phyloP scores from a whole-genome alignment of 2,329 filamentous ascomycete species.

The Fusarium napiforme region DNA sequence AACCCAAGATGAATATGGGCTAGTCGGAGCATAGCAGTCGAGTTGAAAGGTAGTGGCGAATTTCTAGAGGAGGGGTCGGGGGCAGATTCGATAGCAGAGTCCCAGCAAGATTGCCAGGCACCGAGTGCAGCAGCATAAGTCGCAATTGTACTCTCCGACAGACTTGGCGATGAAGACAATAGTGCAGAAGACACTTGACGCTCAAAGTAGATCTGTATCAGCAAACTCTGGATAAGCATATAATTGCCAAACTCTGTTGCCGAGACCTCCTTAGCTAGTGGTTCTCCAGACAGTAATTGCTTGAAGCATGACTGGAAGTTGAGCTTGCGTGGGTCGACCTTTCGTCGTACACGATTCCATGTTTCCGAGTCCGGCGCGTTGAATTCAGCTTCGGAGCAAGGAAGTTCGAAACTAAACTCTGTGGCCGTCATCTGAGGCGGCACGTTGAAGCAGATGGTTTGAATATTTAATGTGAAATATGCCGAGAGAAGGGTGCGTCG shows the following conservation, averaged over 20 bases:
- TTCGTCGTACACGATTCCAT: neutral
- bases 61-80: neutral
- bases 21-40: neutral
- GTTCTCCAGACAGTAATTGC: neutral
- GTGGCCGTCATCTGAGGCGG: neutral
- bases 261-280: neutral
- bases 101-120: neutral
- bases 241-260: constrained; percentile 28
- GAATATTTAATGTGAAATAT: neutral
- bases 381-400: neutral
- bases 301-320: neutral
- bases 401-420: neutral
- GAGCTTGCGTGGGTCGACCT: neutral
- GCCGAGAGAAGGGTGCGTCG: neutral
- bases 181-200: constrained; percentile 11
- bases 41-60: neutral
- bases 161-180: neutral
- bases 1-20: neutral
- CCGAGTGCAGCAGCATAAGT: neutral
- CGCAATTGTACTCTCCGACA: neutral
- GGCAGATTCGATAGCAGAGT: neutral
- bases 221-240: constrained; percentile 20
- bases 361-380: neutral
- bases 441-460: neutral
- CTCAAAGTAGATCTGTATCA: constrained; percentile 20